Base-by-base conservation (phyloP, 805 yeast genomes). In the Pichia exigua region DNA sequence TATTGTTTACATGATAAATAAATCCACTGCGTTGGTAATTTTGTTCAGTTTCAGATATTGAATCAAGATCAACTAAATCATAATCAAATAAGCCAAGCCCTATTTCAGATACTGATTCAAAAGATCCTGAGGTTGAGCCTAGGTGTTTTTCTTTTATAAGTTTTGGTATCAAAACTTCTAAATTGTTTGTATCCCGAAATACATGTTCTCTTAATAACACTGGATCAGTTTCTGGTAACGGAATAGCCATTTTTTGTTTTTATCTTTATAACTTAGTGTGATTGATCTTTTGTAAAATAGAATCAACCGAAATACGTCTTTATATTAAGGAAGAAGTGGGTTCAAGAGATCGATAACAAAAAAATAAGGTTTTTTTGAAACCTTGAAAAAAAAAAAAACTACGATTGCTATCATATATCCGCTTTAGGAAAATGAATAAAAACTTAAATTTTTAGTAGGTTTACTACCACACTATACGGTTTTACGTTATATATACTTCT, bases 181-280 rank as follows among this genome's bases (percentile, higher is more conserved):
- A 52, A 38, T 61, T 51, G 40, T 59, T 54, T 3, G 62, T 44
- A 46, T 64, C 68, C 35, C 61, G 62, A 51, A 56, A 68, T 11
- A 64, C 50, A 49, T 68, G 72, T 54, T 68, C 72, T 48, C 71
- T 59, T 20, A 68, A 46, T 15, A 68, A 59, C 7, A 67, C 64
- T 0, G 66, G 50, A 49, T 68, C 71, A 54, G 62, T 59, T 20
- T 62, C 58, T 9, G 70, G 64, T 7, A 62, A 59, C 17, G 72
- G 71, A 17, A 67, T 59, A 13, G 64, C 59, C 70, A 66, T 67
- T 28, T 35, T 11, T n/a, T n/a, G n/a, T 6, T 27, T 9, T 27
- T 10, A 27, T 7, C 12, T 27, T 27, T 27, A 12, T 9, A 27
- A 9, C 13, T 9, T 9, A 27, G 3, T 6, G 10, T 6, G 7